These are phyloP conservation scores for Candida stauntonica DNA, from an alignment of 805 yeast species.

Conservation along the genomic window DNA sequence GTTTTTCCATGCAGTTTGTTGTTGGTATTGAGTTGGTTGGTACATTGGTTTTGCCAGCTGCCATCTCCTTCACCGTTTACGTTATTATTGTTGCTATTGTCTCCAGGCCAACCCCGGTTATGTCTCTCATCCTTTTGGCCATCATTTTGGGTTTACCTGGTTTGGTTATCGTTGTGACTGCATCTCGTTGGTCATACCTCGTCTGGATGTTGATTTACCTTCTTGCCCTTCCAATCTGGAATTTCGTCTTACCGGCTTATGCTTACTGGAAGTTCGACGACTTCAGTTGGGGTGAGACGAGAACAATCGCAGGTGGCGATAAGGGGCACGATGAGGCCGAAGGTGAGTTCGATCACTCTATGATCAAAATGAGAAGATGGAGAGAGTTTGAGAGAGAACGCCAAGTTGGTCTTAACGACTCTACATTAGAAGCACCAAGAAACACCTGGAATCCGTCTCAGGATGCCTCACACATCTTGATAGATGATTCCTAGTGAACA, in stretches of 20 bases:
- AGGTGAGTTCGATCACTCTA: conserved; percentile 89
- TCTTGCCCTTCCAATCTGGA: conserved; percentile 89
- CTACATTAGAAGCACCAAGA: conserved; percentile 21
- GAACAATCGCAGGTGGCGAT: conserved; percentile 70
- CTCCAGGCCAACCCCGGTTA: conserved; percentile 67
- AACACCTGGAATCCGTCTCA: conserved; percentile 28
- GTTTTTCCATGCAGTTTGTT: conserved; percentile 93
- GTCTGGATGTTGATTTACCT: conserved; percentile 78
- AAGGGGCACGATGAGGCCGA: conserved; percentile 63
- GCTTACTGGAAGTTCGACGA: conserved; percentile 96
- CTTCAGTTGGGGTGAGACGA: conserved; percentile 94
- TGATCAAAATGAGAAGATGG: conserved; percentile 91
- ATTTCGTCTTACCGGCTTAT: conserved; percentile 78
- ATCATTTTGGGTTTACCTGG: conserved; percentile 86
- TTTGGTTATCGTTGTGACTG: conserved; percentile 71
- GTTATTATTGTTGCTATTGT: conserved; percentile 69
- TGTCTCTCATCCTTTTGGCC: conserved; percentile 73
- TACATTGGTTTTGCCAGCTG: conserved; percentile 84
- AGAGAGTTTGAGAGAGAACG: conserved; percentile 80
- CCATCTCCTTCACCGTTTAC: conserved; percentile 77
- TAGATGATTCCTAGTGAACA: conserved; percentile 10
- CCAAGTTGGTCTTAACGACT: conserved; percentile 10
- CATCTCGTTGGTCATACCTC: conserved; percentile 66
- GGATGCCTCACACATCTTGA: conserved; percentile 9
- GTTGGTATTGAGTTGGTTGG: conserved; percentile 81